Percentiles rank a stretch among this genome's conserved stretches.
These are phyloP conservation scores for Tricholoma hemisulphureum DNA, from an alignment of 768 basidiomycete genomes.

Conservation along the genomic window DNA sequence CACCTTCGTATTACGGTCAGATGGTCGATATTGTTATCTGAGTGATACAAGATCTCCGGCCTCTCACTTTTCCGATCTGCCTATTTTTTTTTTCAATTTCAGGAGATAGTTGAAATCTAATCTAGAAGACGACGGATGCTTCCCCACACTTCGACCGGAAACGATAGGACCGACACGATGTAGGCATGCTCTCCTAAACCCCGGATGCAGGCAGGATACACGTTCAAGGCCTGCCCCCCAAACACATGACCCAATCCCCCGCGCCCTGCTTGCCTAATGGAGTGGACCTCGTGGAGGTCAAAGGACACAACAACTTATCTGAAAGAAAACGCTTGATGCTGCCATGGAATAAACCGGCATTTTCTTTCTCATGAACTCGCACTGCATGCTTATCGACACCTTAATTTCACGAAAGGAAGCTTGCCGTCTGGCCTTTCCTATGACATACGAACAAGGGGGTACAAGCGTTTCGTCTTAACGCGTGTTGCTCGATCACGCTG, in stretches of 20 bases:
- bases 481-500: conserved; percentile 72
- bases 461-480: conserved; percentile 51
- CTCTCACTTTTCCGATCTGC: not conserved
- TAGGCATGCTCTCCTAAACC: conserved; percentile 66
- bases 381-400: conserved; percentile 10
- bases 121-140: conserved; percentile 18
- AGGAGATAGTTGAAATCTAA: conserved; percentile 2
- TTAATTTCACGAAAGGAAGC: conserved; percentile 12
- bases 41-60: conserved; percentile 2
- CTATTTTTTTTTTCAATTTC: not conserved
- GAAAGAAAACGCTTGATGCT: conserved; percentile 23
- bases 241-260: conserved; percentile 45
- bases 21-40: conserved; percentile 7
- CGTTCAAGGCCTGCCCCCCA: conserved; percentile 51
- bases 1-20: not conserved
- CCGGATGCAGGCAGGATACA: conserved; percentile 58
- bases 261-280: conserved; percentile 56
- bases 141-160: conserved; percentile 54
- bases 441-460: conserved; percentile 18
- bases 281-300: conserved; percentile 17
- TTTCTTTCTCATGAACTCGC: conserved; percentile 8
- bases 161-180: conserved; percentile 59
- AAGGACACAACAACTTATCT: conserved; percentile 29
- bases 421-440: conserved; percentile 20
- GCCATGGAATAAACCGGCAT: conserved; percentile 17